These are phyloP conservation scores for Aspergillus sclerotialis DNA, from an alignment of 2,329 filamentous ascomycete species.

Conservation along the genomic window DNA sequence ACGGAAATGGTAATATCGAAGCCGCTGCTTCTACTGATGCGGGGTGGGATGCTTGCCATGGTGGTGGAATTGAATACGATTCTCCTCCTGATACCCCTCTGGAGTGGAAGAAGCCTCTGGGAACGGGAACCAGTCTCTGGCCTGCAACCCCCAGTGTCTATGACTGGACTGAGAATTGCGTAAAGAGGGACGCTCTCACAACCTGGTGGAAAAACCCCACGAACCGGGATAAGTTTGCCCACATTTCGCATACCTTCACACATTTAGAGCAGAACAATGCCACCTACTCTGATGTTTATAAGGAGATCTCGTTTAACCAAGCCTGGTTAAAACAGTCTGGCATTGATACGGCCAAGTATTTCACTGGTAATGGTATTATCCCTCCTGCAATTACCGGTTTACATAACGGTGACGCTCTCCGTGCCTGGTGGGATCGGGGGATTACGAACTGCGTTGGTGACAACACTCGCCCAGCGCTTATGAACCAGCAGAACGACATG, in stretches of 20 bases:
- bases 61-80: conserved; percentile 40
- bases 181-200: conserved; percentile 43
- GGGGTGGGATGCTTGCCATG: conserved; percentile 20
- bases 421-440: conserved; percentile 54
- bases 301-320: conserved; percentile 55
- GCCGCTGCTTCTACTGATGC: conserved; percentile 17
- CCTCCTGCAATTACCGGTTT: conserved; percentile 58
- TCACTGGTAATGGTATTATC: conserved; percentile 50
- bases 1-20: conserved; percentile 49
- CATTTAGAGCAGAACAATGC: conserved; percentile 55
- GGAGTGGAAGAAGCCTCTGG: conserved; percentile 45
- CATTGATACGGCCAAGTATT: conserved; percentile 40
- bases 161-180: conserved; percentile 45
- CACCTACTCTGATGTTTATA: conserved; percentile 50
- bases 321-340: conserved; percentile 52
- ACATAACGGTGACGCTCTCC: conserved; percentile 57
- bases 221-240: conserved; percentile 50
- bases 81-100: conserved; percentile 41
- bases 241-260: conserved; percentile 58
- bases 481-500: conserved; percentile 47
- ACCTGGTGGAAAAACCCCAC: conserved; percentile 47
- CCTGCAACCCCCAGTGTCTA: conserved; percentile 39
- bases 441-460: conserved; percentile 56
- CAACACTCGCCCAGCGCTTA: conserved; percentile 51
- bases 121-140: conserved; percentile 46